Conservation (phyloP, 2,329 filamentous ascomycete genomes). For the Cladophialophora bantiana region DNA sequence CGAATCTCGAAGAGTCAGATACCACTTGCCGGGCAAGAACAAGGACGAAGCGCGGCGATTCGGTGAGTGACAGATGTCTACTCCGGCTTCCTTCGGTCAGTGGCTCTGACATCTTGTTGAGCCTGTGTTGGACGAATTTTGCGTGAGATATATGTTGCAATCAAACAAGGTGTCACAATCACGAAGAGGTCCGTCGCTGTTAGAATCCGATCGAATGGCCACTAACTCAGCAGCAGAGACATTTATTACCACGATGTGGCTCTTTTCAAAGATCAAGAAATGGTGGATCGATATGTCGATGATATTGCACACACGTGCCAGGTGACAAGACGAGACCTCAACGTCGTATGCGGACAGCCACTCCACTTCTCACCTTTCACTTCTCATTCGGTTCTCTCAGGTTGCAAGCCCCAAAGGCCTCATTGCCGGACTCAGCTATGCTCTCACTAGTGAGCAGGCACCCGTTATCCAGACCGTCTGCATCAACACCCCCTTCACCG, state of each 20-base stretch:
- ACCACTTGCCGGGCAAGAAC: constrained; percentile 63
- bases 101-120: constrained; percentile 20
- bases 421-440: constrained; percentile 43
- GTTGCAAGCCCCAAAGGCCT: constrained; percentile 55
- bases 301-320: constrained; percentile 67
- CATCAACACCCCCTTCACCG: constrained; percentile 7
- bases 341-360: constrained; percentile 57
- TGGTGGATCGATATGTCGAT: constrained; percentile 66
- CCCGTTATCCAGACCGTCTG: constrained; percentile 26
- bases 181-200: constrained; percentile 61
- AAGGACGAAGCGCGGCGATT: constrained; percentile 66
- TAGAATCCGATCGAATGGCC: constrained; percentile 11
- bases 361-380: not conserved
- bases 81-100: constrained; percentile 24
- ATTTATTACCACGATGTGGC: constrained; percentile 69
- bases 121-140: constrained; percentile 53
- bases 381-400: constrained; percentile 40
- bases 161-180: constrained; percentile 56
- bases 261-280: constrained; percentile 63
- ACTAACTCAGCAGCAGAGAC: constrained; percentile 54
- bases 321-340: constrained; percentile 61
- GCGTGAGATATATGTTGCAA: constrained; percentile 61
- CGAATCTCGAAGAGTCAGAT: constrained; percentile 42
- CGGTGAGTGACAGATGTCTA: constrained; percentile 47
- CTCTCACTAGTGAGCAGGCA: constrained; percentile 5